Conservation (phyloP, 1,139 yeast genomes). For the Nadsonia commutata region DNA sequence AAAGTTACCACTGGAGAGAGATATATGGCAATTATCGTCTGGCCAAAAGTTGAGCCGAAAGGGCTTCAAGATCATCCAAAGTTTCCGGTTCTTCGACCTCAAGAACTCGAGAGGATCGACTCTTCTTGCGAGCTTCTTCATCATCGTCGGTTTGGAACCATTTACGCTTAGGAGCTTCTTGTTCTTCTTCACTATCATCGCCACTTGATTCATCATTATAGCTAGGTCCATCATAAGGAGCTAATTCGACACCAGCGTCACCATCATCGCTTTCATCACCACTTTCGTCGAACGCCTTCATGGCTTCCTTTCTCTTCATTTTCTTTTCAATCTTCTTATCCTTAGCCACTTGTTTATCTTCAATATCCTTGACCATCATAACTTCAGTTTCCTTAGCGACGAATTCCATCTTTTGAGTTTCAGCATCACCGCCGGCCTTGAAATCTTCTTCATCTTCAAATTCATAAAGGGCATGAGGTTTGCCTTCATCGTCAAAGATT, state of each 20-base stretch:
- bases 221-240: constrained; percentile 9
- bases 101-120: constrained; percentile 29
- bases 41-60: constrained; percentile 51
- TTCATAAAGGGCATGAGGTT: constrained; percentile 81
- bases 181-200: constrained; percentile 9
- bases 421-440: constrained; percentile 60
- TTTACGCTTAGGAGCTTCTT: constrained; percentile 12
- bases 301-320: constrained; percentile 71
- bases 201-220: constrained; percentile 9
- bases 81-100: constrained; percentile 84
- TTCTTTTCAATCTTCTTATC: constrained; percentile 80
- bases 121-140: constrained; percentile 16
- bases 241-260: constrained; percentile 10
- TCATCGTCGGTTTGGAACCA: constrained; percentile 21
- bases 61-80: constrained; percentile 83
- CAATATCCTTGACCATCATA: constrained; percentile 59
- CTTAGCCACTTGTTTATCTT: constrained; percentile 71
- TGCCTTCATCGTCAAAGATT: constrained; percentile 86
- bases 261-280: constrained; percentile 16
- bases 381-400: constrained; percentile 48
- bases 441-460: constrained; percentile 84
- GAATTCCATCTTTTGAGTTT: constrained; percentile 50
- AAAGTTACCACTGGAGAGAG: not conserved
- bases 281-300: constrained; percentile 21
- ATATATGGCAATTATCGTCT: constrained; percentile 4